A percentile compares a stretch with the other conserved stretches of the same genome.
These are phyloP conservation scores for Gleditsia sinensis DNA, from an alignment of 306 rosid species.

Conservation along the genomic window DNA sequence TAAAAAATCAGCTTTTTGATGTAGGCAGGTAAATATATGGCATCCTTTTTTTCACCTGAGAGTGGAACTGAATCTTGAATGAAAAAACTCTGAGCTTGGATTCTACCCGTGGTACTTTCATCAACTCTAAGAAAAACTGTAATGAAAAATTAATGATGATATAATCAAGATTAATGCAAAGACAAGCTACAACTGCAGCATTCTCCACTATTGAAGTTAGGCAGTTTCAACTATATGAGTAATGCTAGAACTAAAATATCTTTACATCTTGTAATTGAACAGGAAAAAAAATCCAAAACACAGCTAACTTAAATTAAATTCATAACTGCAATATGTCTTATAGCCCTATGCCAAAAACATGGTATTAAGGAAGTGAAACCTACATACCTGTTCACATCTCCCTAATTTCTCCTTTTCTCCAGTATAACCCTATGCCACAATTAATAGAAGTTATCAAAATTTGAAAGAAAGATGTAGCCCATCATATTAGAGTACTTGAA, in stretches of 20 bases:
- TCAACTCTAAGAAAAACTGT: slow-evolving; percentile 76
- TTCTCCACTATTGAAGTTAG: slow-evolving; percentile 31
- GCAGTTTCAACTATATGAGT: slow-evolving; percentile 2
- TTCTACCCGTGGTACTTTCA: slow-evolving; percentile 94
- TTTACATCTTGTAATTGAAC: slow-evolving; percentile 8
- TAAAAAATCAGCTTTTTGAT: slow-evolving; percentile 23
- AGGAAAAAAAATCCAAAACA: slow-evolving; percentile 28
- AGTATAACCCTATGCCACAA: slow-evolving; percentile 60
- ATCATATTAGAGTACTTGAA: slow-evolving; percentile 14
- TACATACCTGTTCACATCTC: slow-evolving; percentile 90
- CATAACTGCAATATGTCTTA: neutral
- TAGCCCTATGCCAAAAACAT: slow-evolving; percentile 13
- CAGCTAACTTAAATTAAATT: neutral
- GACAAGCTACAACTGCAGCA: slow-evolving; percentile 29
- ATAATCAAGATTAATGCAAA: slow-evolving; percentile 19
- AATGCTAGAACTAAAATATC: slow-evolving; percentile 26
- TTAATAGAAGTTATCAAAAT: slow-evolving; percentile 34
- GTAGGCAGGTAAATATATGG: slow-evolving; percentile 11
- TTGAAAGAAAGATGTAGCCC: slow-evolving; percentile 26
- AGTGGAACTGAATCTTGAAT: slow-evolving; percentile 80
- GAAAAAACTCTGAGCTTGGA: slow-evolving; percentile 83
- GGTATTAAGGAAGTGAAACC: slow-evolving; percentile 8
- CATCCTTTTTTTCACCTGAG: slow-evolving; percentile 63
- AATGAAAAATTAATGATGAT: slow-evolving; percentile 27
- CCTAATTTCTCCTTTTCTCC: slow-evolving; percentile 93